These are phyloP conservation scores for Pythium pectinolyticum DNA, from an alignment of 352 stramenopile genomes.

Conservation along the genomic window DNA sequence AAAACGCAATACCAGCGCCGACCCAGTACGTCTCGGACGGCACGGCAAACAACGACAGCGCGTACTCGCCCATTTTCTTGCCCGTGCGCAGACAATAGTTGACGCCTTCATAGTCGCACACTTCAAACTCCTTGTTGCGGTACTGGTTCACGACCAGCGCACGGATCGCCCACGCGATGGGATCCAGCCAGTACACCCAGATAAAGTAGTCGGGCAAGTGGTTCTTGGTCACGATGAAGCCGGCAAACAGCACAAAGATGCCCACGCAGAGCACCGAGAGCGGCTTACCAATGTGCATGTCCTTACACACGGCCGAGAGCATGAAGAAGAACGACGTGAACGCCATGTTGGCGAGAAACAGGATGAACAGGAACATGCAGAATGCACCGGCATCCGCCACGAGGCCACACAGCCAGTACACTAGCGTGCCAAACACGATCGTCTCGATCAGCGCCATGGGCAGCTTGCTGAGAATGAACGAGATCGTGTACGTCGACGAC, in stretches of 20 bases:
- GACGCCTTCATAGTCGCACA: constrained; percentile 35
- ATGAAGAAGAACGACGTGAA: constrained; percentile 58
- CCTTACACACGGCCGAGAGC: constrained; percentile 29
- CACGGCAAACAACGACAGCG: constrained; percentile 33
- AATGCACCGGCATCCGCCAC: constrained; percentile 36
- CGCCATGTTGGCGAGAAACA: constrained; percentile 48
- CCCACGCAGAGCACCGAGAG: constrained; percentile 40
- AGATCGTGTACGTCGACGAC: constrained; percentile 69
- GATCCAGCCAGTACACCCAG: constrained; percentile 67
- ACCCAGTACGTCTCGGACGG: constrained; percentile 29
- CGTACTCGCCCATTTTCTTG: constrained; percentile 40
- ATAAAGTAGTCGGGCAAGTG: constrained; percentile 48
- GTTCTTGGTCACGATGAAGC: constrained; percentile 56
- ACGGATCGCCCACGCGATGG: constrained; percentile 46
- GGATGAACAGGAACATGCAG: constrained; percentile 42
- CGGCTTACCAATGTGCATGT: constrained; percentile 46
- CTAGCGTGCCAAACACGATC: constrained; percentile 36
- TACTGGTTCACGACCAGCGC: constrained; percentile 47
- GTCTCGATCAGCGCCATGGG: constrained; percentile 64
- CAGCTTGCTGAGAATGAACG: constrained; percentile 46
- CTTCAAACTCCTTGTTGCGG: constrained; percentile 29
- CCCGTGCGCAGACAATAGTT: constrained; percentile 37
- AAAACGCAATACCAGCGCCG: constrained; percentile 14
- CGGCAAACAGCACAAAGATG: constrained; percentile 57
- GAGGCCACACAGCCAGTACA: constrained; percentile 77